Percentiles rank a stretch among this genome's conserved stretches.
Evolutionary conservation across 2,329 filamentous ascomycete genomes (phyloP).

Genomic region (Fusarium coffeatum): DNA sequence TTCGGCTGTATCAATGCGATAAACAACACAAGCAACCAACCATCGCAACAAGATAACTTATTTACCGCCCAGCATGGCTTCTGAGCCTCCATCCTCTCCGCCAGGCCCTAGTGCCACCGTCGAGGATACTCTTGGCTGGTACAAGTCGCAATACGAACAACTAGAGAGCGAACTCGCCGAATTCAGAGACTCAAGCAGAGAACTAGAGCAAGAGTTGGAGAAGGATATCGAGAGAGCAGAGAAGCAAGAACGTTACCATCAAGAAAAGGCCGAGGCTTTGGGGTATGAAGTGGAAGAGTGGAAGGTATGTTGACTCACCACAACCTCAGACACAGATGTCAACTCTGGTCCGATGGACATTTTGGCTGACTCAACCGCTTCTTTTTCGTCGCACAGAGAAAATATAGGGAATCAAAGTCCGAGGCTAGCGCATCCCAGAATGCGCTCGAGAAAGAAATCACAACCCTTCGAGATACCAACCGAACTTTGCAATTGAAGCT

Average conservation of each 20-base stretch:
- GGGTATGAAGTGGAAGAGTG: slow-evolving; percentile 96
- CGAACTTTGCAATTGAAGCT: slow-evolving; percentile 84
- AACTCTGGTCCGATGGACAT: background rate
- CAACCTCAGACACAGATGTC: background rate
- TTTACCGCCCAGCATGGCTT: slow-evolving; percentile 57
- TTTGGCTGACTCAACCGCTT: slow-evolving; percentile 28
- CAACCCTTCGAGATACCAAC: slow-evolving; percentile 85
- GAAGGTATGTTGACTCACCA: slow-evolving; percentile 74
- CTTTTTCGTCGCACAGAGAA: slow-evolving; percentile 68
- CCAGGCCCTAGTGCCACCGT: slow-evolving; percentile 64
- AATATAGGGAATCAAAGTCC: slow-evolving; percentile 93
- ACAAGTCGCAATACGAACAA: slow-evolving; percentile 95
- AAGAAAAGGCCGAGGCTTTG: slow-evolving; percentile 86
- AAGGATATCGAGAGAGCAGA: slow-evolving; percentile 96
- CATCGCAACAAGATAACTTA: slow-evolving; percentile 18
- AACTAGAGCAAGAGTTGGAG: slow-evolving; percentile 93
- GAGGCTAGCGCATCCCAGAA: slow-evolving; percentile 89
- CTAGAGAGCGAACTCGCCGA: slow-evolving; percentile 91
- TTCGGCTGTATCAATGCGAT: slow-evolving; percentile 22
- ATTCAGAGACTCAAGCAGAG: slow-evolving; percentile 92
- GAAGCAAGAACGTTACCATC: slow-evolving; percentile 86
- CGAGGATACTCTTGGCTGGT: slow-evolving; percentile 88
- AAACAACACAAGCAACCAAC: slow-evolving; percentile 30
- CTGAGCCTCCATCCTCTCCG: slow-evolving; percentile 71
- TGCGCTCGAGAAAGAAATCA: slow-evolving; percentile 93